Evolutionary conservation across 2,329 filamentous ascomycete species (phyloP), one percentile per base, ranked within the genome.

Genomic region (Macroventuria anomochaeta): DNA sequence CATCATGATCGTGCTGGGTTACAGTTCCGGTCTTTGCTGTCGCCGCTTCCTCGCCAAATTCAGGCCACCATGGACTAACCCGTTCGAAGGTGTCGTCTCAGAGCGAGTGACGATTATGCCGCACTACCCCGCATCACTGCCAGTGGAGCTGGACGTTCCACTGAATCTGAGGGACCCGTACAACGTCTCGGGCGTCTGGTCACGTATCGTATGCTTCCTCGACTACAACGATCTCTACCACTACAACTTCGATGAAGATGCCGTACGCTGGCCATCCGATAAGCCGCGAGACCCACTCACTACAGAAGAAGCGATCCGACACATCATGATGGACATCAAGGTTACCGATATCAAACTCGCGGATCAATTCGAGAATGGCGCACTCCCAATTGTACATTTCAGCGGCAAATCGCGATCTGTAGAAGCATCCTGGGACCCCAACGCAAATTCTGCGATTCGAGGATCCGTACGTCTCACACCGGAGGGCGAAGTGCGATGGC

Each of bases 401-500:
- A 76, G 76, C 34, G 90, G 90, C 7, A 78, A 68, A 1, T 85
- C 85, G 2, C 78, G 82, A 29, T 83, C 85, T 3, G 72, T 90
- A 6, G 86, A 90, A 63, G 82, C 84, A 20, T 78, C 78, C 8
- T 87, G 84, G 80, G 87, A 91, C 66, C 84, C 86, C 3, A 88
- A 90, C 66, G 85, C 86, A 17, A 87, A 87, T 62, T 88, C 85
- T 1, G 80, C 80, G 23, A 81, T 91, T 50, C 79, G 81, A 77
- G 89, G 88, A 2, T 81, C 76, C 0, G 88, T 89, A 1, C 79
- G 86, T 10, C 75, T 88, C 59, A 92, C 88, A 0, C 79, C 80
- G 10, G 81, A 90, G 58, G 88, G 88, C 10, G 88, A 91, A 58
- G 85, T 93, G 4, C 79, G 87, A 36, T 93, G 90, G 90, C 90